Evolutionary conservation across 306 rosid species (phyloP).

Genomic region (Begonia peltatifolia): DNA sequence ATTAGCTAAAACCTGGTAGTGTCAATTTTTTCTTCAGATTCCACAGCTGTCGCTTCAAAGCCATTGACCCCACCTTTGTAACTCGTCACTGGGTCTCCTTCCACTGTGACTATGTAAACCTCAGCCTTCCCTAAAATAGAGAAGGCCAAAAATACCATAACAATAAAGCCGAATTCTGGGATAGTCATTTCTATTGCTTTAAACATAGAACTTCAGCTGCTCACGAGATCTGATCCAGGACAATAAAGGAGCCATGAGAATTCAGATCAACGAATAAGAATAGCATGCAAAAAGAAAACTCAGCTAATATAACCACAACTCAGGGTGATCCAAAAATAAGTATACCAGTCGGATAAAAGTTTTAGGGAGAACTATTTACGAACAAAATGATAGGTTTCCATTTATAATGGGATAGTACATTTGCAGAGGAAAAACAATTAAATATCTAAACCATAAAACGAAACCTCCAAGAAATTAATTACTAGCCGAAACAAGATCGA

Average conservation of each 20-base stretch:
- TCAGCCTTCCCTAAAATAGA: slow-evolving; percentile 39
- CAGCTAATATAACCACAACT: too few relatives aligned
- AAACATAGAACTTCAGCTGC: slow-evolving; percentile 19
- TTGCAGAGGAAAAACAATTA: too few relatives aligned
- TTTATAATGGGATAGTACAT: too few relatives aligned
- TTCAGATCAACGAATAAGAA: too few relatives aligned
- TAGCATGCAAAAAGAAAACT: too few relatives aligned
- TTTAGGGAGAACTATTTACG: too few relatives aligned
- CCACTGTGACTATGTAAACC: slow-evolving; percentile 69
- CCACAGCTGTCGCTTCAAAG: slow-evolving; percentile 92
- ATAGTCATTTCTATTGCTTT: slow-evolving; percentile 30
- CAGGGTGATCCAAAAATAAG: too few relatives aligned
- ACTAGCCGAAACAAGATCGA: too few relatives aligned
- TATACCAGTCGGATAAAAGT: too few relatives aligned
- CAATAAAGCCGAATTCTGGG: slow-evolving; percentile 16
- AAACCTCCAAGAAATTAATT: too few relatives aligned
- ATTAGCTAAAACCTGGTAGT: slow-evolving; percentile 52
- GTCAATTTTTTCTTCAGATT: slow-evolving; percentile 81
- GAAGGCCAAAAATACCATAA: slow-evolving; percentile 25
- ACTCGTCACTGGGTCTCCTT: slow-evolving; percentile 92
- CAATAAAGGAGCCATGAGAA: slow-evolving; percentile 1
- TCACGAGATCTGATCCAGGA: slow-evolving; percentile 41
- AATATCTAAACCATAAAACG: too few relatives aligned
- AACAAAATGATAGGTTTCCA: too few relatives aligned
- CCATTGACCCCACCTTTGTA: slow-evolving; percentile 75